Evolutionary conservation across 495 filamentous ascomycete species (phyloP).

Genomic region (Lepraria neglecta): DNA sequence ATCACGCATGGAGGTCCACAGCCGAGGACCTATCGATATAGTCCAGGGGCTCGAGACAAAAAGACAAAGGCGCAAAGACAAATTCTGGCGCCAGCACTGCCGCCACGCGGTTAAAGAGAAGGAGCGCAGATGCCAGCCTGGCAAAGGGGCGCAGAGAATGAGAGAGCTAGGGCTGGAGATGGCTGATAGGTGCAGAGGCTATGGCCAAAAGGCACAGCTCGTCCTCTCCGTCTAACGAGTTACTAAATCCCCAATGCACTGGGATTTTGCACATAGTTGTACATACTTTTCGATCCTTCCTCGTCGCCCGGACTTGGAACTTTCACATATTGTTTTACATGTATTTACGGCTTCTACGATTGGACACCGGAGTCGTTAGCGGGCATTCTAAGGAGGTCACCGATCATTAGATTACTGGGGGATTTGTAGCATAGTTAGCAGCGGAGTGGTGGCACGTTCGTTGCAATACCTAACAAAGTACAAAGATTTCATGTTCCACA

Average conservation of each 20-base stretch:
- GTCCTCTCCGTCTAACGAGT: conserved; percentile 66
- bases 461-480: neutral
- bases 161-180: conserved; percentile 83
- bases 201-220: conserved; percentile 59
- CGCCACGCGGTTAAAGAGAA: conserved; percentile 59
- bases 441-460: neutral
- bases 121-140: conserved; percentile 57
- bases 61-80: conserved; percentile 82
- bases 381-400: neutral
- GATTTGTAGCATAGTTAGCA: conserved; percentile 8
- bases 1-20: conserved; percentile 43
- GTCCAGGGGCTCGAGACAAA: conserved; percentile 94
- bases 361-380: neutral
- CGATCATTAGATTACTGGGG: neutral
- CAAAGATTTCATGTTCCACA: no score
- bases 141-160: conserved; percentile 90
- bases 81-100: conserved; percentile 78
- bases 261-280: conserved; percentile 10
- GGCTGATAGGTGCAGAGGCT: conserved; percentile 64
- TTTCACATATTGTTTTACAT: conserved; percentile 10
- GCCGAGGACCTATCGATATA: conserved; percentile 88
- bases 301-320: neutral
- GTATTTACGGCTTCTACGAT: conserved; percentile 1
- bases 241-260: neutral
- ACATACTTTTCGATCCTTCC: conserved; percentile 9